These are phyloP conservation scores for Ophiostoma quercus DNA, from an alignment of 2,329 filamentous ascomycete species.

Conservation along the genomic window DNA sequence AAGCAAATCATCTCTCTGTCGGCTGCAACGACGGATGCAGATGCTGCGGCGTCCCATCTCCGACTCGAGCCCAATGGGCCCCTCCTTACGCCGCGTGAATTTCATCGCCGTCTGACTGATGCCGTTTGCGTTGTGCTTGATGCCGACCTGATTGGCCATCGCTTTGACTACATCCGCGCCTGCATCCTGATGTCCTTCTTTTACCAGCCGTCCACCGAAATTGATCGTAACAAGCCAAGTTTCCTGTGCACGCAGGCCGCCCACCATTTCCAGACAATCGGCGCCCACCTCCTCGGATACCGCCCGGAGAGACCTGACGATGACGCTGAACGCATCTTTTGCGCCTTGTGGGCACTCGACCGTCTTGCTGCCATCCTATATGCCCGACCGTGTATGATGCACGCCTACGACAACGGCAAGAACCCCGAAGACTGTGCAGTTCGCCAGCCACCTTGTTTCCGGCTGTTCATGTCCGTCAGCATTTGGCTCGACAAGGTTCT, in stretches of 20 bases:
- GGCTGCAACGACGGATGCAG: conserved; percentile 44
- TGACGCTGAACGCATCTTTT: conserved; percentile 49
- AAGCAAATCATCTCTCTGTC: conserved; percentile 53
- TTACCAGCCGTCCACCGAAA: conserved; percentile 49
- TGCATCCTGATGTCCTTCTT: conserved; percentile 54
- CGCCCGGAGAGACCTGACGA: conserved; percentile 35
- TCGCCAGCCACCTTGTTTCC: conserved; percentile 50
- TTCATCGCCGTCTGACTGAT: conserved; percentile 45
- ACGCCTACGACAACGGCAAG: conserved; percentile 55
- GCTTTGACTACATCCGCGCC: conserved; percentile 51
- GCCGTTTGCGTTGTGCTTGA: conserved; percentile 48
- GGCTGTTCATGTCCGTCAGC: conserved; percentile 51
- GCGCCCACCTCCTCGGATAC: conserved; percentile 47
- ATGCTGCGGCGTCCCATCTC: conserved; percentile 40
- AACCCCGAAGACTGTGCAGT: conserved; percentile 48
- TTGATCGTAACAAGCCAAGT: conserved; percentile 51
- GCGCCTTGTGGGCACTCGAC: conserved; percentile 57
- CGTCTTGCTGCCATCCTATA: conserved; percentile 56
- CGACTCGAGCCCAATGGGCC: conserved; percentile 40
- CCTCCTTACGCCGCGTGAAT: conserved; percentile 43
- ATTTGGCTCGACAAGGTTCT: conserved; percentile 55
- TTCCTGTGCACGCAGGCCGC: conserved; percentile 50
- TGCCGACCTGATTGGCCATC: conserved; percentile 49
- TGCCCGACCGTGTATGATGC: conserved; percentile 54
- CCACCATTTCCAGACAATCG: conserved; percentile 53